These are phyloP conservation scores for Euphrasia confusa DNA, from an alignment of 257 asterid species.

Conservation along the genomic window DNA sequence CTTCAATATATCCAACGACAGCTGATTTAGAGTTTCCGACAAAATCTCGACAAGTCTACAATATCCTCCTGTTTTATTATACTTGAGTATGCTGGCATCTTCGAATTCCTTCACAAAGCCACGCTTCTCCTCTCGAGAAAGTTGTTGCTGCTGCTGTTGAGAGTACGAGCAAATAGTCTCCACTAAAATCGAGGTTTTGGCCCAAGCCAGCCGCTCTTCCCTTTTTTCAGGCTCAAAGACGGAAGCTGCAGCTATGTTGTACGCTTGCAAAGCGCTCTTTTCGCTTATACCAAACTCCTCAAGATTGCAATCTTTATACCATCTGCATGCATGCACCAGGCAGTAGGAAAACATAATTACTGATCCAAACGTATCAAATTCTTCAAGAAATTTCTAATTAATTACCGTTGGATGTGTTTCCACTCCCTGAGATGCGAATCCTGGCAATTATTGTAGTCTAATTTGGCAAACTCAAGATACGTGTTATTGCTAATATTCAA, in stretches of 20 bases:
- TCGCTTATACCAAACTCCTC: conserved; percentile 43
- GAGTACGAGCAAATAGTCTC: conserved; percentile 37
- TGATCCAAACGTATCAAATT: neutral
- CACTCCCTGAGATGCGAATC: conserved; percentile 64
- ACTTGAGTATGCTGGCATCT: conserved; percentile 27
- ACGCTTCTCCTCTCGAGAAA: conserved; percentile 31
- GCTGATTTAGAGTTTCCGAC: conserved; percentile 47
- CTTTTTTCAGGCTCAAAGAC: conserved; percentile 61
- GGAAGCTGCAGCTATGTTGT: conserved; percentile 52
- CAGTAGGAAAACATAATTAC: neutral
- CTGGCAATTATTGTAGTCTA: conserved; percentile 73
- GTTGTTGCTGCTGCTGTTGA: conserved; percentile 16
- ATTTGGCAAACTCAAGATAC: conserved; percentile 64
- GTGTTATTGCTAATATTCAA: conserved; percentile 51
- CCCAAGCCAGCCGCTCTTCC: conserved; percentile 60
- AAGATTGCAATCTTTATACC: conserved; percentile 45
- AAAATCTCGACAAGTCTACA: conserved; percentile 36
- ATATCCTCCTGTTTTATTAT: conserved; percentile 32
- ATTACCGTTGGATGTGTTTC: conserved; percentile 56
- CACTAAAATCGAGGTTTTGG: conserved; percentile 57
- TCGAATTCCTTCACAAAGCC: conserved; percentile 42
- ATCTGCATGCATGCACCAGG: conserved; percentile 37
- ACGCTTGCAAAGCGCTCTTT: conserved; percentile 32
- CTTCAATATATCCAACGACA: conserved; percentile 51
- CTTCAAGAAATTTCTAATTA: too few species aligned